Conservation (phyloP, 2,329 filamentous ascomycete genomes). For the Hypomyces rosellus region DNA sequence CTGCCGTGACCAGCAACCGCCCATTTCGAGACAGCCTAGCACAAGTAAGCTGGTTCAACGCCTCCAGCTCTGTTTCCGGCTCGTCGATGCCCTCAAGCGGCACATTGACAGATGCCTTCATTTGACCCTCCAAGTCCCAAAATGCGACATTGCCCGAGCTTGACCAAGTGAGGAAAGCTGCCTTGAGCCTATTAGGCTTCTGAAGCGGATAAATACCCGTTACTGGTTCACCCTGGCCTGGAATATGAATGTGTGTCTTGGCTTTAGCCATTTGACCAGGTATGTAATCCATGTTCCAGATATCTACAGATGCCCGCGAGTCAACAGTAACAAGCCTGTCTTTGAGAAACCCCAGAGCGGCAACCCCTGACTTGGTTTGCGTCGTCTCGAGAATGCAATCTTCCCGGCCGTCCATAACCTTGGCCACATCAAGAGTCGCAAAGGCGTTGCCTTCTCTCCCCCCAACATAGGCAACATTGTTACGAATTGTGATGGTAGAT, state of each 20-base stretch:
- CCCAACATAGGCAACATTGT: conserved; percentile 58
- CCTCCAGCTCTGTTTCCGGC: conserved; percentile 42
- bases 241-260: conserved; percentile 47
- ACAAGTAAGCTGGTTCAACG: conserved; percentile 53
- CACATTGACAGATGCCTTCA: conserved; percentile 58
- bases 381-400: conserved; percentile 34
- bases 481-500: conserved; percentile 58
- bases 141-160: conserved; percentile 72
- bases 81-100: conserved; percentile 72
- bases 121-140: conserved; percentile 70
- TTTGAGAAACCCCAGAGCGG: conserved; percentile 63
- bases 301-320: conserved; percentile 65
- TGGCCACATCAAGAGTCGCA: conserved; percentile 44
- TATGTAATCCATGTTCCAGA: conserved; percentile 47
- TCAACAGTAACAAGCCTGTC: conserved; percentile 70
- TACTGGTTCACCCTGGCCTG: conserved; percentile 58
- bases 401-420: conserved; percentile 37
- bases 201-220: conserved; percentile 66
- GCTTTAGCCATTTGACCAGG: conserved; percentile 33
- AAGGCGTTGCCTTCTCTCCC: conserved; percentile 56
- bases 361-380: conserved; percentile 40
- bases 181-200: conserved; percentile 52
- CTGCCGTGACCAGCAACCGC: conserved; percentile 70
- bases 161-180: conserved; percentile 87
- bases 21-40: conserved; percentile 55